Base-by-base conservation (phyloP, 2,329 filamentous ascomycete genomes). In the Penicillium paneum region DNA sequence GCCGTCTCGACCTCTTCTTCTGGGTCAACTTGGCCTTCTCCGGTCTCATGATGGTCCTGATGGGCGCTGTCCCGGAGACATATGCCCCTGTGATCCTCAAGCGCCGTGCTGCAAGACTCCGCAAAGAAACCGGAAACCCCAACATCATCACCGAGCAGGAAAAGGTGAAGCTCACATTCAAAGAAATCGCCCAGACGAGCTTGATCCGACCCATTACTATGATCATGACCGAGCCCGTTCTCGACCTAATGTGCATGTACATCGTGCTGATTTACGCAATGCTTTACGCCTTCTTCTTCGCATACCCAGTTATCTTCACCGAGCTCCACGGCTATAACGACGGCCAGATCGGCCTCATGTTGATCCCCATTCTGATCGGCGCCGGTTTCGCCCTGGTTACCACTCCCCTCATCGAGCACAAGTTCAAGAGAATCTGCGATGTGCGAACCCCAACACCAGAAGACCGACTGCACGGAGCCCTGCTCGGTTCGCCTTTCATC, bases 131-230 rank as follows among this genome's bases (percentile, higher is more conserved):
- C 2, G 67, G 67, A 29, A 67, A 73, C 19, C 52, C 56, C 3
- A 65, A 67, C 47, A 68, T 71, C 48, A 63, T 71, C 48, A 70
- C 68, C 4, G 69, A 71, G 51, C 67, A 71, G 43, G 68, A 70
- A 24, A 62, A 64, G 31, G 35, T 51, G 5, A 68, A 65, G 21
- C 57, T 58, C 5, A 56, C 60, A 1, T 43, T 71, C n/a, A 36
- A 48, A 3, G 67, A 70, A n/a, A 67, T 71, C 29, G 76, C 92
- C 19, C 74, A 77, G 32, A 81, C 91, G 61, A 92, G 91, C 78
- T 75, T 94, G 28, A 69, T 92, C 56, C 83, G 90, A 3, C 83
- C 88, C 32, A 93, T 94, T 64, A 89, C 92, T 38, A 84, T 94
- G 67, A 82, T 93, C 65, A 85, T 93, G 67, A 86, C 85, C 0